Base-by-base conservation (phyloP, 129 eudicot species). In the Solidago caesia region DNA sequence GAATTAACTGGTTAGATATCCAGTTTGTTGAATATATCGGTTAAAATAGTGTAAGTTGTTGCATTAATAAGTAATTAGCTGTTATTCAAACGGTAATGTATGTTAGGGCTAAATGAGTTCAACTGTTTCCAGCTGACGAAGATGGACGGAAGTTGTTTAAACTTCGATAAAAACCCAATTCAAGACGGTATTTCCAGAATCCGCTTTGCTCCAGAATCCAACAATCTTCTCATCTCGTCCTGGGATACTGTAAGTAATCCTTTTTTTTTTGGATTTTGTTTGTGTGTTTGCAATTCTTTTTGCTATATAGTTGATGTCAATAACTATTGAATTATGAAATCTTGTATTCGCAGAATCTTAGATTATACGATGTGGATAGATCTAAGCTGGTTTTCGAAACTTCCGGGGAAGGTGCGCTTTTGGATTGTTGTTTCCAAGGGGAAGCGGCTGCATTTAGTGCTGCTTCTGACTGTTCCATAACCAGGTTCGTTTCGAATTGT, bases 221-320 rank as follows among this genome's bases (percentile, higher is more conserved):
- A 88, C 84, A 88, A 94, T 75, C 96, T 94, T 57, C 92, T 94
- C 44, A 84, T 94, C 76, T 90, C 98, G 44, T 90, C 97, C 7
- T 94, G 98, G 98, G 98, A 94, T 60, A 78, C 97, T 46, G 98
- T 90, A 70, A 88, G 90, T 56, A 56, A 63, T 6, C 49, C 0
- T 64, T 65, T 25, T 13, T 45, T 29, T 5, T 44, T 14, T 8
- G 26, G 8, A 4, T 25, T 71, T 43, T 62, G 51, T 52, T 68
- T 78, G 58, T 27, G 57, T 64, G 49, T 1, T 33, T 59, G 60
- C 59, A 70, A 55, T 58, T 43, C 6, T 51, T 64, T 8, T 26
- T 75, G 52, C 25, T 70, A 67, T 25, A 33, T 73, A 57, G 9
- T 77, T 72, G 47, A 47, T 55, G 26, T 55, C 39, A 13, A 11